Base-by-base conservation (phyloP, 352 stramenopile species). In the Plasmopara viticola region DNA sequence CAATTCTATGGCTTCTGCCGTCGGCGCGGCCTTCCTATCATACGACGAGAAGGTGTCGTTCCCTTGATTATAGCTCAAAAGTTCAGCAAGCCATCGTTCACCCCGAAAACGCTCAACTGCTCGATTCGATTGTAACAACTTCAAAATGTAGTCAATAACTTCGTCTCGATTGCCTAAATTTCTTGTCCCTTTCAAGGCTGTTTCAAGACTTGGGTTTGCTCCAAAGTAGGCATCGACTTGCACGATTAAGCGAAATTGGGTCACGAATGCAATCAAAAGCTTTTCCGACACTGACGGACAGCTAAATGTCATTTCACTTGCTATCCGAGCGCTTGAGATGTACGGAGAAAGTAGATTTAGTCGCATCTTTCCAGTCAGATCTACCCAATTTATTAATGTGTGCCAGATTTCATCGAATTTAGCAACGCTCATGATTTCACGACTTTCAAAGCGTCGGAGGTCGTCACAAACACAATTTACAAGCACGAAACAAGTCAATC, bases 61-160 rank as follows among this genome's bases (percentile, higher is more conserved):
- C 12, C 64, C 56, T 12, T 58, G 48, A 3, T 51, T 65, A 25
- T 69, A 68, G 9, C 43, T 48, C 7, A 81, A 25, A 2, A 85
- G 58, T 52, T 85, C 71, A 14, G 71, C 69, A 4, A 85, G 67
- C 74, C 74, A 85, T 6, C 65, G 57, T 30, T 80, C 74, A 9
- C 64, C 74, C 33, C 70, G 61, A 44, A 74, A 76, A 14, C 61
- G 58, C 13, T 78, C 71, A 44, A 76, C 64, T 4, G 53, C 35
- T 1, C 56, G 58, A 14, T 46, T 54, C 0, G 70, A 77, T 6
- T 17, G 12, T 6, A 85, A 18, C 20, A 70, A 42, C 20, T 68
- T 62, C 1, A 48, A 51, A 12, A 78, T 40, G 42, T 73, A 73
- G 5, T 35, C 20, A 3, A 79, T 58, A 1, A 78, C n/a, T 9